Evolutionary conservation across 805 yeast genomes (phyloP).

Genomic region (Yarrowia sp.): DNA sequence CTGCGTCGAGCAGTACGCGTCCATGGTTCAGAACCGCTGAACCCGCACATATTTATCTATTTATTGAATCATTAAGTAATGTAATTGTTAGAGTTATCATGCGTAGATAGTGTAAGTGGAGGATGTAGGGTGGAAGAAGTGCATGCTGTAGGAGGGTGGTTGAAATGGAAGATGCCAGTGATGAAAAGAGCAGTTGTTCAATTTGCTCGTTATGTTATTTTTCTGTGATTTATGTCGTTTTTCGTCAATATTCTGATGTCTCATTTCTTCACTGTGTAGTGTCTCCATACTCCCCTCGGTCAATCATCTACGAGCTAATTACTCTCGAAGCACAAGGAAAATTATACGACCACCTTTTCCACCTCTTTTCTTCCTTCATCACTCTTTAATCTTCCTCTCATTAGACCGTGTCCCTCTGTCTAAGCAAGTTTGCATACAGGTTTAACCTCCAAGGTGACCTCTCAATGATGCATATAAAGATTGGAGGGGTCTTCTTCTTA

Average conservation of each 20-base stretch:
- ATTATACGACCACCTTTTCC: neutral
- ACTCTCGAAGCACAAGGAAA: too few species aligned
- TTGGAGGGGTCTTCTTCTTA: too few species aligned
- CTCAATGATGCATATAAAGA: neutral
- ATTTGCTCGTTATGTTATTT: too few species aligned
- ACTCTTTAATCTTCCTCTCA: neutral
- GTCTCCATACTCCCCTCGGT: too few species aligned
- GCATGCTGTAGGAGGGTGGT: too few species aligned
- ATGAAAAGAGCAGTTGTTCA: too few species aligned
- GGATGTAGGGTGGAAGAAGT: too few species aligned
- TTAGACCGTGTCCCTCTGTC: neutral
- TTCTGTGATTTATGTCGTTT: too few species aligned
- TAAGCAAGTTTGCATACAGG: neutral
- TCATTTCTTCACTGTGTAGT: too few species aligned
- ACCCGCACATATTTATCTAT: conserved; percentile 23
- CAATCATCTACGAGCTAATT: too few species aligned
- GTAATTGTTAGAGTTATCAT: neutral
- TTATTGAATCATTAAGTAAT: neutral
- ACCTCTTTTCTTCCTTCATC: neutral
- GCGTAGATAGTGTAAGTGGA: neutral
- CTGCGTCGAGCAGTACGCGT: conserved; percentile 21
- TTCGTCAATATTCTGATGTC: too few species aligned
- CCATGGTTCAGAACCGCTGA: conserved; percentile 19
- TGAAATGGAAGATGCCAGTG: too few species aligned
- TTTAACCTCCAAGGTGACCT: conserved; percentile 25